A percentile compares a stretch with the other conserved stretches of the same genome.
phyloP scores from a whole-genome alignment of 2,329 filamentous ascomycete genomes.

The Lomentospora prolificans region DNA sequence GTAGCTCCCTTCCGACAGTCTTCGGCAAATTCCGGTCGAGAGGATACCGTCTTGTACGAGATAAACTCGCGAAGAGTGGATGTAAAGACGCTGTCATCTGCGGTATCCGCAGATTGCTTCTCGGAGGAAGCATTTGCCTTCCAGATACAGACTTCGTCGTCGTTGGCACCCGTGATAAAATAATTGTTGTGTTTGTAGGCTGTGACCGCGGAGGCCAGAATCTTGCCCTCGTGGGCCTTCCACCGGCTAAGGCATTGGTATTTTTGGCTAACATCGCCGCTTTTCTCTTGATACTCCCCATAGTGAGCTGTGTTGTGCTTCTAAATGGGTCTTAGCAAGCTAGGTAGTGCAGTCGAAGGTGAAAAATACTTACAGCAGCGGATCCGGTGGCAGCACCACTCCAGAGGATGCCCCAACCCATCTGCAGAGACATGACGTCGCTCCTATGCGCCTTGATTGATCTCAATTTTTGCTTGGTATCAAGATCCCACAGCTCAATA shows the following conservation, averaged over 20 bases:
- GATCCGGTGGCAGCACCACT: constrained; percentile 85
- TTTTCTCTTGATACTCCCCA: constrained; percentile 32
- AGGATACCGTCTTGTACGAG: constrained; percentile 84
- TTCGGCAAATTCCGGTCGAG: constrained; percentile 72
- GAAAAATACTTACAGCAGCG: constrained; percentile 53
- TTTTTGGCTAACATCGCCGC: constrained; percentile 57
- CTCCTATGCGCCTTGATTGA: constrained; percentile 72
- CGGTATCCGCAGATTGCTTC: constrained; percentile 26
- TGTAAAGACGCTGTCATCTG: constrained; percentile 31
- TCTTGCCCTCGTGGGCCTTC: constrained; percentile 77
- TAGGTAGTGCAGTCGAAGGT: background rate
- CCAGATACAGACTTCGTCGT: constrained; percentile 85
- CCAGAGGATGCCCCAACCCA: constrained; percentile 78
- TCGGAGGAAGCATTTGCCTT: constrained; percentile 47
- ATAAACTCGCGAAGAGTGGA: constrained; percentile 77
- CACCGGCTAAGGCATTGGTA: constrained; percentile 72
- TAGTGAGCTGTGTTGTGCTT: constrained; percentile 60
- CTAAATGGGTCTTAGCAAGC: constrained; percentile 23
- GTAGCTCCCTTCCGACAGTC: constrained; percentile 90
- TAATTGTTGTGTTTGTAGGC: constrained; percentile 62
- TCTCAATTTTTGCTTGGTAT: constrained; percentile 81
- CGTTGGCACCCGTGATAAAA: constrained; percentile 92
- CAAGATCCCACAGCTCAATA: constrained; percentile 92
- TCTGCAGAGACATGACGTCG: constrained; percentile 78
- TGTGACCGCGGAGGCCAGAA: constrained; percentile 73